Conservation (phyloP, 176 grass and related monocot species). For the Calamus simplicifolius region DNA sequence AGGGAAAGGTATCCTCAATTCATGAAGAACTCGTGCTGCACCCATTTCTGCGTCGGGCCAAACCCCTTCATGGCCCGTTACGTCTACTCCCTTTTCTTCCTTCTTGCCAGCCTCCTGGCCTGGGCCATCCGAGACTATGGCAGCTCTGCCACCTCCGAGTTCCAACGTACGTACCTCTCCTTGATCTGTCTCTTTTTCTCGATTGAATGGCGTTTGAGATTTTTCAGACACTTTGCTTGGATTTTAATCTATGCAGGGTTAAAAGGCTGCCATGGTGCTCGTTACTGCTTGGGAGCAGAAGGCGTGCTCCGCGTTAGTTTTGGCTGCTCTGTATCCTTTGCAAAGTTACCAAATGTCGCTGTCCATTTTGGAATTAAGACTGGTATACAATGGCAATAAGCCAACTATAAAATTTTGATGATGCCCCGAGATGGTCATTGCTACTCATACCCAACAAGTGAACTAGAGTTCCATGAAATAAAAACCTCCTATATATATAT, state of each 20-base stretch:
- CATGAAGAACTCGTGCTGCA: constrained; percentile 55
- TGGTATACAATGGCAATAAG: too few species aligned
- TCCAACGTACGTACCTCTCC: constrained; percentile 27
- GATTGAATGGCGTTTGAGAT: too few species aligned
- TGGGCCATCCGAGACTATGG: constrained; percentile 92
- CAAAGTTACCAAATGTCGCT: too few species aligned
- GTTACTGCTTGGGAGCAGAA: constrained; percentile 70
- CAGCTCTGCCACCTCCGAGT: constrained; percentile 47
- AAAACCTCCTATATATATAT: too few species aligned
- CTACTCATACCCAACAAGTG: too few species aligned
- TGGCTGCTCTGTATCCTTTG: constrained; percentile 86
- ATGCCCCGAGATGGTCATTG: too few species aligned
- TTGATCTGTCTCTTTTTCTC: neutral
- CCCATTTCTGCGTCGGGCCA: constrained; percentile 32
- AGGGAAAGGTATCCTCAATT: constrained; percentile 30
- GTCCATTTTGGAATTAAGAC: too few species aligned
- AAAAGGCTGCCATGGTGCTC: constrained; percentile 42
- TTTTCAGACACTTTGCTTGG: too few species aligned
- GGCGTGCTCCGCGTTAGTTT: constrained; percentile 90
- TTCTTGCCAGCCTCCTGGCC: constrained; percentile 75
- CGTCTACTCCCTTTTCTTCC: constrained; percentile 82
- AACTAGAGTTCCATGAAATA: too few species aligned
- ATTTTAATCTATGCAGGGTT: constrained; percentile 31
- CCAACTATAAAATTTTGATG: too few species aligned
- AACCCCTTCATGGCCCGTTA: constrained; percentile 79